Evolutionary conservation across 2,329 filamentous ascomycete genomes (phyloP), one percentile per base, ranked within the genome.

Genomic region (Sporothrix phasma): DNA sequence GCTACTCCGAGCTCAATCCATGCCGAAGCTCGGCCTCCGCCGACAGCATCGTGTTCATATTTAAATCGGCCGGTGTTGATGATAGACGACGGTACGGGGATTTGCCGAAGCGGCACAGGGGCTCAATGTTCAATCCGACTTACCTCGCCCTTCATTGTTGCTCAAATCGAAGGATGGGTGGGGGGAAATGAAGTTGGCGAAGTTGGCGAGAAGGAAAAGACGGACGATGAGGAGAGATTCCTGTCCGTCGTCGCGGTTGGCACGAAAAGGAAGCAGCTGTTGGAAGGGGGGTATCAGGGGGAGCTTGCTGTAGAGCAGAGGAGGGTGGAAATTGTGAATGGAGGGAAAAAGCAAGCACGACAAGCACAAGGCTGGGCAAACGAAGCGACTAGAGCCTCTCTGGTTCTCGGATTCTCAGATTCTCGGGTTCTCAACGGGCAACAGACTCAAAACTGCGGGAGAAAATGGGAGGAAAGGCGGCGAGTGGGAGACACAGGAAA

Each of bases 71-170:
- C 59, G 45, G 41, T 26, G 43, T 19, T 13, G 47, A 34, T 7
- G 19, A 11, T 19, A 15, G 47, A 34, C 6, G 19, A 11, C 19
- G 37, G 19, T 17, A 46, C 29, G 10, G 46, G 19, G 37, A n/a
- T 15, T 10, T 46, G 61, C 49, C 60, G 65, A 54, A 60, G 45
- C 61, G 56, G 60, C 60, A 31, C 49, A 54, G 31, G 26, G 8
- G 24, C 15, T 60, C 15, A 4, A 19, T 11, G 24, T 19, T 60
- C 15, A 4, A 7, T 31, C 11, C 15, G 47, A 76, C 80, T 74
- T 74, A 83, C 81, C 79, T 83, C 81, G 76, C 80, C 81, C 78
- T 82, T 83, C 81, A 83, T 83, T 72, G 68, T 81, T 74, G 68
- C 69, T 69, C 43, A 58, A 61, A 43, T 47, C 17, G 11, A 41